Percentiles rank a stretch among this genome's conserved stretches.
Evolutionary conservation across 331 rosid genomes (phyloP).

Genomic region (Pyrus hybrid): DNA sequence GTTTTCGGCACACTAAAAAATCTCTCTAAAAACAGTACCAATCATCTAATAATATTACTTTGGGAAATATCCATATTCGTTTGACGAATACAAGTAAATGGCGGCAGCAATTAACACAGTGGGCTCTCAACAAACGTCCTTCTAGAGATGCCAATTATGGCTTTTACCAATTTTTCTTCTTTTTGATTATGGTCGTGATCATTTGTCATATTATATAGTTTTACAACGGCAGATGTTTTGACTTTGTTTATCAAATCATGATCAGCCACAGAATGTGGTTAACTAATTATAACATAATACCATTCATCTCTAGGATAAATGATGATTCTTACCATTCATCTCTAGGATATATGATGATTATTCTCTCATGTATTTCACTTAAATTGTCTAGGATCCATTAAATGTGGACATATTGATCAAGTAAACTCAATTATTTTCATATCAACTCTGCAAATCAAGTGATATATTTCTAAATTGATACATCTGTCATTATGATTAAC

Average conservation of each 20-base stretch:
- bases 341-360: background rate
- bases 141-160: slow-evolving; percentile 6
- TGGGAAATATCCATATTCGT: background rate
- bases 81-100: slow-evolving; percentile 3
- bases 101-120: too few species aligned
- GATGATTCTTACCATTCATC: background rate
- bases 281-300: background rate
- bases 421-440: background rate
- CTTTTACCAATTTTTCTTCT: background rate
- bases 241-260: background rate
- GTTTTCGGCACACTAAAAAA: too few species aligned
- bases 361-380: background rate
- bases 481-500: background rate
- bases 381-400: background rate
- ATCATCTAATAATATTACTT: background rate
- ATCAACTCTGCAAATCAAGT: background rate
- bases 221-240: background rate
- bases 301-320: background rate
- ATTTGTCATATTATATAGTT: background rate
- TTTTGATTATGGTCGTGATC: slow-evolving; percentile 8
- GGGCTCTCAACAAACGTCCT: background rate
- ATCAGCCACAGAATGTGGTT: background rate
- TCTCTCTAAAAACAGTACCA: background rate
- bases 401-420: background rate
- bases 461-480: too few species aligned